phyloP scores from a whole-genome alignment of 192 early-diverging fungal species.

The Gonapodya prolifera region DNA sequence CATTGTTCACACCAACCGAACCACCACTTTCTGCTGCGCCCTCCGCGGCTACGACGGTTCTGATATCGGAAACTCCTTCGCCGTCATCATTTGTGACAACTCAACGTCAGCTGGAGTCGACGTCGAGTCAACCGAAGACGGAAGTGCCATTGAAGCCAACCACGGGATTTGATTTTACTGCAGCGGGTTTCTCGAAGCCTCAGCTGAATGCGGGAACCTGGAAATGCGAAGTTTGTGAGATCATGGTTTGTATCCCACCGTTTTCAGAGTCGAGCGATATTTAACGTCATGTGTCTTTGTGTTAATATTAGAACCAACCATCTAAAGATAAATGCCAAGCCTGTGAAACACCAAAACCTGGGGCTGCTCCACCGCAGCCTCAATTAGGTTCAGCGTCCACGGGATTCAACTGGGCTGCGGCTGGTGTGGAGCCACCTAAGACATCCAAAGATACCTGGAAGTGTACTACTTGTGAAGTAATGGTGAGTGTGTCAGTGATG shows the following conservation, averaged over 20 bases:
- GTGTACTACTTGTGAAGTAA: neutral
- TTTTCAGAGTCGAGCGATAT: too few species aligned
- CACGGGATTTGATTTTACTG: neutral
- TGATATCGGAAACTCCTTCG: too few species aligned
- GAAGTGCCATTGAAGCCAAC: neutral
- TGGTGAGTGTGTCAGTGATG: neutral
- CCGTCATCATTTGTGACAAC: too few species aligned
- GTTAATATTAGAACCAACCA: neutral
- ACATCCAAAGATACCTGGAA: neutral
- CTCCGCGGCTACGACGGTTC: too few species aligned
- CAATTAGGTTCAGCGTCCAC: neutral
- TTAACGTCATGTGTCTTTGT: neutral
- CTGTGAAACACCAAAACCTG: neutral
- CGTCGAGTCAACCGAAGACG: too few species aligned
- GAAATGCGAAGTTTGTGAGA: neutral
- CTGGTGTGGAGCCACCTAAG: neutral
- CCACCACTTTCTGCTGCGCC: too few species aligned
- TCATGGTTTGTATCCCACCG: neutral
- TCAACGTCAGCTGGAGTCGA: too few species aligned
- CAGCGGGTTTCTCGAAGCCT: neutral
- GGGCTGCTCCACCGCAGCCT: too few species aligned
- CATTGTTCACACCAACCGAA: too few species aligned
- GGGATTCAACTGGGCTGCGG: conserved; percentile 4
- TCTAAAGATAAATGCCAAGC: neutral
- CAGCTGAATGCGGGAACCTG: neutral